Conservation (phyloP, 1,139 yeast genomes). For the Yamadazyma atmosphaerica region DNA sequence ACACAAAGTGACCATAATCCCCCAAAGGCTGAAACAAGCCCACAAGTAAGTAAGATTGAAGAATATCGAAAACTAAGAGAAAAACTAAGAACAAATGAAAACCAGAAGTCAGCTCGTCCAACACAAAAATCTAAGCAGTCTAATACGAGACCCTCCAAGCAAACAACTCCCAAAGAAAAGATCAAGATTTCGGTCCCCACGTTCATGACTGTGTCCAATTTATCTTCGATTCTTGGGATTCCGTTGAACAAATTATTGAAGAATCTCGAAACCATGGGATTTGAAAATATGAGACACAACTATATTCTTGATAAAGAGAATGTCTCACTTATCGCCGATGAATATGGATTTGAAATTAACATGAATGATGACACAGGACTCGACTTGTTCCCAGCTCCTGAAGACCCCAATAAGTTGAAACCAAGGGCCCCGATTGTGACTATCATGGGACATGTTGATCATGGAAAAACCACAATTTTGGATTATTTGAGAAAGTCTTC, state of each 20-base stretch:
- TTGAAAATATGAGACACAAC: slow-evolving; percentile 70
- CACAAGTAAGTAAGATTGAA: background rate
- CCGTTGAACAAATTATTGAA: slow-evolving; percentile 60
- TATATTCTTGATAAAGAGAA: slow-evolving; percentile 84
- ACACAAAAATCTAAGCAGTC: background rate
- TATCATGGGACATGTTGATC: slow-evolving; percentile 99
- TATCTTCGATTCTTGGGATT: slow-evolving; percentile 69
- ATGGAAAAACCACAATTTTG: slow-evolving; percentile 92
- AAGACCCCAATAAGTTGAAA: slow-evolving; percentile 37
- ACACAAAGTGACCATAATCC: background rate
- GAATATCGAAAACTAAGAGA: slow-evolving; percentile 17
- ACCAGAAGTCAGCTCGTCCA: slow-evolving; percentile 6
- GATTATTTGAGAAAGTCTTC: slow-evolving; percentile 84
- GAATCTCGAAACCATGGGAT: slow-evolving; percentile 69
- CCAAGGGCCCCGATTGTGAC: slow-evolving; percentile 93
- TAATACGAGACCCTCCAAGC: background rate
- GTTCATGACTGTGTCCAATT: slow-evolving; percentile 70
- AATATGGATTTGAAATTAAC: slow-evolving; percentile 71
- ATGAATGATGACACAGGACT: slow-evolving; percentile 60
- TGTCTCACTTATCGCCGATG: slow-evolving; percentile 84
- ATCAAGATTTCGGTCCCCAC: slow-evolving; percentile 62
- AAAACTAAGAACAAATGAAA: slow-evolving; percentile 14
- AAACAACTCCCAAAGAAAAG: slow-evolving; percentile 15
- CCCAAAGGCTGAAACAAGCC: too few relatives aligned
- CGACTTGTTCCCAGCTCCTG: slow-evolving; percentile 55